A percentile compares a stretch with the other conserved stretches of the same genome.
These are phyloP conservation scores for Solanum rostratum DNA, from an alignment of 257 asterid genomes.

Conservation along the genomic window DNA sequence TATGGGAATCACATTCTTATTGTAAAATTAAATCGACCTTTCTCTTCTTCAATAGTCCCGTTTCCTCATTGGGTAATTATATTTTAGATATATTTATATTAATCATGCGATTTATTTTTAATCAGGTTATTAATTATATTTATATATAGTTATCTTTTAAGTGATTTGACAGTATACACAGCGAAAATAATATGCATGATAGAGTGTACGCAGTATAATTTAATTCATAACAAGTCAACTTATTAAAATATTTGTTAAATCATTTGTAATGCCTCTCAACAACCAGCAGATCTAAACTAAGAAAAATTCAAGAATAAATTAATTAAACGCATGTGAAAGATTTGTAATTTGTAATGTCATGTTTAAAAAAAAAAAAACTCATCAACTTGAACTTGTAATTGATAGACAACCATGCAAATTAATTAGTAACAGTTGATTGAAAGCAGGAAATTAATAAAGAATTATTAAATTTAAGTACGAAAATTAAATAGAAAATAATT, in stretches of 20 bases:
- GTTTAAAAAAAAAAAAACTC: neutral
- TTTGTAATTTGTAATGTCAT: neutral
- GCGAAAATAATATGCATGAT: neutral
- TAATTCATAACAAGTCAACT: conserved; percentile 4
- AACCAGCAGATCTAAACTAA: conserved; percentile 8
- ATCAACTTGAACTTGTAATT: neutral
- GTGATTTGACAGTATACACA: neutral
- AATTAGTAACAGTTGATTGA: neutral
- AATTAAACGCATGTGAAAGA: neutral
- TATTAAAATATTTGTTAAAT: neutral
- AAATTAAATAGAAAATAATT: neutral
- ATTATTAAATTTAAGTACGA: neutral
- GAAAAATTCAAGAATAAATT: neutral
- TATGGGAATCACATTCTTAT: neutral
- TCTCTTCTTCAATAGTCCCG: neutral
- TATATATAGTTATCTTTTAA: neutral
- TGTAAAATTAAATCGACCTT: neutral
- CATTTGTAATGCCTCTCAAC: conserved; percentile 13
- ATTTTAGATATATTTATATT: no score
- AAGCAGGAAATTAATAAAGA: neutral
- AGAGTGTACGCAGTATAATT: neutral
- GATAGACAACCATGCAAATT: neutral
- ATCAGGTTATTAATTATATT: neutral
- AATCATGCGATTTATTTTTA: neutral
- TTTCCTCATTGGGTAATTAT: neutral